phyloP scores from a whole-genome alignment of 2,329 filamentous ascomycete genomes.

The Trichoderma sp. region DNA sequence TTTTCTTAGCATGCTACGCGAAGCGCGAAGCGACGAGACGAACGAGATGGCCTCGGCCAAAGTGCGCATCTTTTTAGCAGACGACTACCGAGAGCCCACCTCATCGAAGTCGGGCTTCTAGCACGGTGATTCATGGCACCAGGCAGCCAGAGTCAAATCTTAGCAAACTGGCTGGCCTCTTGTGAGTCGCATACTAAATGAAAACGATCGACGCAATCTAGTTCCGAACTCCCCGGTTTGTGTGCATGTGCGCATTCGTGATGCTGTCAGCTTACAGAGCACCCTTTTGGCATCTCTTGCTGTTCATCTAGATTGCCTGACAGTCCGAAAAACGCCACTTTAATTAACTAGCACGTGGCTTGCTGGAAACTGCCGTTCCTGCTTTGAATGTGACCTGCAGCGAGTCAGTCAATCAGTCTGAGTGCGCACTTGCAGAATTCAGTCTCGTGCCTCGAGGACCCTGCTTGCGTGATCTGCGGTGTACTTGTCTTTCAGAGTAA shows the following conservation, averaged over 20 bases:
- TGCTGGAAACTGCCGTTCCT: background rate
- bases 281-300: background rate
- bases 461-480: background rate
- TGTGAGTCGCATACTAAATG: background rate
- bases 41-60: background rate
- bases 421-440: background rate
- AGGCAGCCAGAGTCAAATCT: background rate
- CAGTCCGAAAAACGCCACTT: background rate
- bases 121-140: background rate
- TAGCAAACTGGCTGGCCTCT: background rate
- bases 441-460: background rate
- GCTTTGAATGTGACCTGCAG: background rate
- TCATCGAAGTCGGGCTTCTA: background rate
- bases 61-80: background rate
- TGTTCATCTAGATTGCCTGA: background rate
- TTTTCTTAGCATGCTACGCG: background rate
- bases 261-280: slow-evolving; percentile 5
- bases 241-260: background rate
- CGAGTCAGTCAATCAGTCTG: background rate
- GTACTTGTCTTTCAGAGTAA: background rate
- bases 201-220: background rate
- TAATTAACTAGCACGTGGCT: background rate
- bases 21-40: background rate
- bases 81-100: background rate
- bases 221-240: background rate